phyloP scores from a whole-genome alignment of 768 basidiomycete genomes.

The Lepiota venenata region DNA sequence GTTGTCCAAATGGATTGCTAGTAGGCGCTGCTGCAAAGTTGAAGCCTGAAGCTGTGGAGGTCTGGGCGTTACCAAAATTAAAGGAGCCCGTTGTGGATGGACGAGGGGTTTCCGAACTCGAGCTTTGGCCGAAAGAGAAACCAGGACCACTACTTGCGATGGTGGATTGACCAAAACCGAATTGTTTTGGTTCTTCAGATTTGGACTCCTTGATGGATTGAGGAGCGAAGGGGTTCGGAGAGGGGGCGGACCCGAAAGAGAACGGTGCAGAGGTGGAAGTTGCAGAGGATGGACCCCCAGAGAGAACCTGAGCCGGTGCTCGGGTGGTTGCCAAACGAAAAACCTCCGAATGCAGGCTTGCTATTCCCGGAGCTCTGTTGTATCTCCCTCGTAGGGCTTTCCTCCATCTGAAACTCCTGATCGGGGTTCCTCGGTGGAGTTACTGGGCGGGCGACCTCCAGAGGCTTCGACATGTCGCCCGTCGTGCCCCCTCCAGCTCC shows the following conservation, averaged over 20 bases:
- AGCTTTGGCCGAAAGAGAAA: slow-evolving; percentile 46
- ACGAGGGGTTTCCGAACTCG: slow-evolving; percentile 31
- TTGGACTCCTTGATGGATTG: slow-evolving; percentile 34
- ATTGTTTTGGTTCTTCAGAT: slow-evolving; percentile 41
- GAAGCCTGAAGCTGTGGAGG: slow-evolving; percentile 35
- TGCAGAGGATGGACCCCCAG: slow-evolving; percentile 24
- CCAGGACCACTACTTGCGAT: slow-evolving; percentile 18
- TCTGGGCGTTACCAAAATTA: slow-evolving; percentile 40
- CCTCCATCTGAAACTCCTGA: slow-evolving; percentile 76
- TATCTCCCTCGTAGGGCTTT: slow-evolving; percentile 70
- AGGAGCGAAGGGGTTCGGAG: slow-evolving; percentile 44
- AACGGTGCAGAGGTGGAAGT: slow-evolving; percentile 28
- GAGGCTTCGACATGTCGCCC: slow-evolving; percentile 30
- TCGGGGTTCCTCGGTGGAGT: slow-evolving; percentile 66
- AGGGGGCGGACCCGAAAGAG: slow-evolving; percentile 35
- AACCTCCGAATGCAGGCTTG: slow-evolving; percentile 38
- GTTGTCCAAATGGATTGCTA: slow-evolving; percentile 41
- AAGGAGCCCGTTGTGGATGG: slow-evolving; percentile 43
- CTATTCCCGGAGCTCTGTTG: slow-evolving; percentile 42
- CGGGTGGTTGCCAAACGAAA: slow-evolving; percentile 41
- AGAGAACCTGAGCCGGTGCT: slow-evolving; percentile 23
- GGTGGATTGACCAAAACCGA: slow-evolving; percentile 40
- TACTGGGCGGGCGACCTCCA: slow-evolving; percentile 41
- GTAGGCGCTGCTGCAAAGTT: slow-evolving; percentile 35
- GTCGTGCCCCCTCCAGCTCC: slow-evolving; percentile 40